phyloP scores from a whole-genome alignment of 2,329 filamentous ascomycete genomes.

The Akanthomyces lecanii region DNA sequence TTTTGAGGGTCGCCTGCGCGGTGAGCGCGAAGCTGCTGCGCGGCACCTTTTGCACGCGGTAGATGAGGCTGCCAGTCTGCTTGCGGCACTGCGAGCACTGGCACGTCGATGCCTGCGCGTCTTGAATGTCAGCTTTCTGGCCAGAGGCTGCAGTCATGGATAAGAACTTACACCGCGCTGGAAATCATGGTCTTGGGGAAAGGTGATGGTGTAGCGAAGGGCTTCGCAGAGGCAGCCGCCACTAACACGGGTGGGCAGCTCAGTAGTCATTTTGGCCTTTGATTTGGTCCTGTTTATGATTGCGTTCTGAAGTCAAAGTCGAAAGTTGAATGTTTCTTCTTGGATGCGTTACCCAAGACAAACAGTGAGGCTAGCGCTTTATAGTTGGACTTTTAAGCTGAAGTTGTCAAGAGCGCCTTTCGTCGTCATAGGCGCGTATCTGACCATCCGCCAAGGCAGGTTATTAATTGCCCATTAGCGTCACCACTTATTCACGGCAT shows the following conservation, averaged over 20 bases:
- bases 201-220: conserved; percentile 45
- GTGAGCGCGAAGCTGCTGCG: conserved; percentile 33
- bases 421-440: conserved; percentile 1
- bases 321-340: too few relatives aligned
- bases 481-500: neutral
- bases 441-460: neutral
- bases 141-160: too few relatives aligned
- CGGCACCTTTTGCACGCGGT: conserved; percentile 37
- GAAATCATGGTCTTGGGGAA: conserved; percentile 44
- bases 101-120: conserved; percentile 41
- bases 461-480: neutral
- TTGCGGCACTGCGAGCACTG: conserved; percentile 55
- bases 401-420: conserved; percentile 12
- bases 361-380: neutral
- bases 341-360: neutral
- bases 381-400: neutral
- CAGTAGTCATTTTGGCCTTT: neutral
- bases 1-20: conserved; percentile 30
- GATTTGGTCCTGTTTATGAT: neutral
- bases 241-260: conserved; percentile 34
- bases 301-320: too few relatives aligned
- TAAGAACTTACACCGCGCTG: conserved; percentile 26
- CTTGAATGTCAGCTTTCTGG: neutral
- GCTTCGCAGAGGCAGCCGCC: conserved; percentile 50
- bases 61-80: conserved; percentile 44